phyloP scores from a whole-genome alignment of 495 filamentous ascomycete species.

The Parathielavia appendiculata region DNA sequence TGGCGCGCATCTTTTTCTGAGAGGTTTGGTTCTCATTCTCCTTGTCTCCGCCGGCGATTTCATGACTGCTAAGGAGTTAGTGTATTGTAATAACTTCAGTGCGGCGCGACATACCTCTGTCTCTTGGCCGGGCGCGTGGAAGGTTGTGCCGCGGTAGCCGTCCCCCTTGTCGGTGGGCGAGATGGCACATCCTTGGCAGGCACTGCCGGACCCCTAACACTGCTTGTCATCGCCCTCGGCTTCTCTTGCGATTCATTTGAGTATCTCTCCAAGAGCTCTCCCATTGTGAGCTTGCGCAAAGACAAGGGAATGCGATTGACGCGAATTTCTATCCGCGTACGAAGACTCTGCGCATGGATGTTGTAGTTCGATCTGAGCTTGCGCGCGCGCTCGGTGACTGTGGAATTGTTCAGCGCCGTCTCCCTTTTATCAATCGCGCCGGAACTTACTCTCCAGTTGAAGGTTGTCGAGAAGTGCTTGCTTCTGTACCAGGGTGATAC shows the following conservation, averaged over 20 bases:
- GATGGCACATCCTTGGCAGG: conserved; percentile 32
- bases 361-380: conserved; percentile 89
- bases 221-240: background rate
- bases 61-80: conserved; percentile 47
- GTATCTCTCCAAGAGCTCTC: conserved; percentile 61
- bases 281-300: conserved; percentile 76
- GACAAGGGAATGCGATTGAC: conserved; percentile 85
- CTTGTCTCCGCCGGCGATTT: conserved; percentile 65
- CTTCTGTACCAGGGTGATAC: conserved; percentile 74
- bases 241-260: conserved; percentile 25
- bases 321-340: conserved; percentile 85
- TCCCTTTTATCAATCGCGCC: background rate
- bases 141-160: background rate
- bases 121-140: conserved; percentile 49
- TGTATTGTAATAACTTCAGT: background rate
- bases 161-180: conserved; percentile 15
- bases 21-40: conserved; percentile 60
- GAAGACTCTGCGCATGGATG: conserved; percentile 75
- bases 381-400: conserved; percentile 87
- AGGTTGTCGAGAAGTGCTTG: conserved; percentile 88
- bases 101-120: conserved; percentile 50
- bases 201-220: conserved; percentile 27
- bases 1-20: conserved; percentile 40
- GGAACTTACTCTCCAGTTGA: conserved; percentile 76
- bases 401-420: conserved; percentile 19